phyloP scores from a whole-genome alignment of 2,329 filamentous ascomycete species.

The Cytospora paraplurivora region DNA sequence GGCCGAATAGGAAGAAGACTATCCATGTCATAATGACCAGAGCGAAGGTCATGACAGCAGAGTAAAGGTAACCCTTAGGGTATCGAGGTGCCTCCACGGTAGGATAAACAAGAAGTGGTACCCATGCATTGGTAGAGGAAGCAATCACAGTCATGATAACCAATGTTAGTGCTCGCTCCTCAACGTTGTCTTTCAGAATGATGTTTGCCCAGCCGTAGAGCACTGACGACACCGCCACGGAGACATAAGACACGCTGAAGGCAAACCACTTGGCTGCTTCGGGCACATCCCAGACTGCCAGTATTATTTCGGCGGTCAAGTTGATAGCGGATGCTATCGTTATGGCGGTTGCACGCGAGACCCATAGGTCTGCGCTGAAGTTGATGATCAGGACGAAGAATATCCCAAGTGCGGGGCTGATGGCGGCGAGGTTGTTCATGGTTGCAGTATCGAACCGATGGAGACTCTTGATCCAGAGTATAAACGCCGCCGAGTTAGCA shows the following conservation, averaged over 20 bases:
- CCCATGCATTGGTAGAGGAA: slow-evolving; percentile 59
- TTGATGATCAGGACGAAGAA: slow-evolving; percentile 56
- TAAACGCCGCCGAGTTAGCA: slow-evolving; percentile 49
- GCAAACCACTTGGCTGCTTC: slow-evolving; percentile 59
- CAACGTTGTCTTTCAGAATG: slow-evolving; percentile 47
- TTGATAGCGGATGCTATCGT: slow-evolving; percentile 55
- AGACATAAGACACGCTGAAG: slow-evolving; percentile 51
- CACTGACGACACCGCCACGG: slow-evolving; percentile 55
- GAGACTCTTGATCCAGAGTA: slow-evolving; percentile 62
- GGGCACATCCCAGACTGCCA: slow-evolving; percentile 59
- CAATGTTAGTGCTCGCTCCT: slow-evolving; percentile 52
- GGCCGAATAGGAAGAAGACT: slow-evolving; percentile 14
- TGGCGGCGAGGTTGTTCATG: slow-evolving; percentile 55
- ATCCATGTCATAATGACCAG: slow-evolving; percentile 19
- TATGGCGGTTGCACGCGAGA: slow-evolving; percentile 57
- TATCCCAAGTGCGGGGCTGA: slow-evolving; percentile 57
- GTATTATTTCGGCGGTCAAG: slow-evolving; percentile 54
- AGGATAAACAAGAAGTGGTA: slow-evolving; percentile 53
- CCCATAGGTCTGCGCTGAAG: slow-evolving; percentile 56
- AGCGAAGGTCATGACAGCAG: slow-evolving; percentile 20
- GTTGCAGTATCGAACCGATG: slow-evolving; percentile 48
- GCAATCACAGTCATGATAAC: slow-evolving; percentile 55
- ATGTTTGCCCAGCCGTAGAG: slow-evolving; percentile 60
- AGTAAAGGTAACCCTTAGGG: slow-evolving; percentile 42
- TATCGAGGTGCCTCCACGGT: slow-evolving; percentile 48